phyloP scores from a whole-genome alignment of 768 basidiomycete species.

The Kwoniella dejecticola region DNA sequence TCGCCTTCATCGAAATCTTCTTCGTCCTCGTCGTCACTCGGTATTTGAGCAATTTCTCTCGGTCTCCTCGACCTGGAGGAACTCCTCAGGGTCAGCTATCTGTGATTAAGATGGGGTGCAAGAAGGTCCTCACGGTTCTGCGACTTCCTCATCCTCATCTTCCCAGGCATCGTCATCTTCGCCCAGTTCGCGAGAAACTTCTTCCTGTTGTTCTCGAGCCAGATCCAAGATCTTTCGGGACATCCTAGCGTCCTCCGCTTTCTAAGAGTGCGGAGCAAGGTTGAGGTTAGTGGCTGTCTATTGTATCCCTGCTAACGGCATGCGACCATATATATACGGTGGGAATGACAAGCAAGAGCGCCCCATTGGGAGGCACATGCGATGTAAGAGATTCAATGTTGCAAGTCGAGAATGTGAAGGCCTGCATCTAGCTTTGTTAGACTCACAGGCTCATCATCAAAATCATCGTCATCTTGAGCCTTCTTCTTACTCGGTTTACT shows the following conservation, averaged over 20 bases:
- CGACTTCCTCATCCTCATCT: constrained; percentile 38
- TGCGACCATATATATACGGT: too few species aligned
- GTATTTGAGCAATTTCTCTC: constrained; percentile 22
- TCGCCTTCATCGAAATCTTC: constrained; percentile 48
- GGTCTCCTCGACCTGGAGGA: constrained; percentile 33
- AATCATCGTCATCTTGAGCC: constrained; percentile 60
- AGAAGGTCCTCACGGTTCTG: constrained; percentile 31
- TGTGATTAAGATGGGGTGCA: neutral
- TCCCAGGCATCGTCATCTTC: constrained; percentile 51
- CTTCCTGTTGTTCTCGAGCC: constrained; percentile 89
- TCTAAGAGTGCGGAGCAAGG: constrained; percentile 11
- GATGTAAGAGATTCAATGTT: too few species aligned
- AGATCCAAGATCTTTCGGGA: constrained; percentile 88
- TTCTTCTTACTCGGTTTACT: constrained; percentile 62
- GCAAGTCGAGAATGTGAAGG: too few species aligned
- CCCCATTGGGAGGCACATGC: too few species aligned
- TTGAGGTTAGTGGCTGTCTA: neutral
- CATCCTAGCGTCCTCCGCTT: constrained; percentile 58
- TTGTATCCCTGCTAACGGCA: too few species aligned
- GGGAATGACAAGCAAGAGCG: too few species aligned
- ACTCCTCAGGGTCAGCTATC: too few species aligned
- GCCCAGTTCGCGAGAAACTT: constrained; percentile 62
- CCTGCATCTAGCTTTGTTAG: too few species aligned
- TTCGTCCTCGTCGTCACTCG: constrained; percentile 40
- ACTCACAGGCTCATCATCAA: constrained; percentile 62